phyloP scores from a whole-genome alignment of 108 stramenopile species.

The Cyclotella atomus region DNA sequence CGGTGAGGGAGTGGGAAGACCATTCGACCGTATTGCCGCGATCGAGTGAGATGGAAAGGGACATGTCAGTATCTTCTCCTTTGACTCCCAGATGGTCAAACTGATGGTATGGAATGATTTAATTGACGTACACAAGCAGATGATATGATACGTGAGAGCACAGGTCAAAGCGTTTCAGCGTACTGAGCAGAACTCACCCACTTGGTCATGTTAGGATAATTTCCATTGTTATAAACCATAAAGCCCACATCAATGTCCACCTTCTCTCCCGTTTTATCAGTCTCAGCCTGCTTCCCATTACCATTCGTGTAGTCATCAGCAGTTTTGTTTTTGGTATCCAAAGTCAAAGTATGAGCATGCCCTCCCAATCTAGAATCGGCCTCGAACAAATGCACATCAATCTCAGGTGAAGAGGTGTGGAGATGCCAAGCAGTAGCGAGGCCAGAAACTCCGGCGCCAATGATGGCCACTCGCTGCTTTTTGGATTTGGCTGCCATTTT shows the following conservation, averaged over 20 bases:
- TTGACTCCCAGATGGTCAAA: conserved; percentile 81
- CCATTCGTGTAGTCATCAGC: conserved; percentile 45
- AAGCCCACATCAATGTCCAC: conserved; percentile 95
- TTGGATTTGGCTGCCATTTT: background rate
- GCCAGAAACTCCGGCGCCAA: conserved; percentile 82
- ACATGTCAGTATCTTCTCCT: conserved; percentile 84
- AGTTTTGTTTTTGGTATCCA: conserved; percentile 31
- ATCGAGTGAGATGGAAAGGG: conserved; percentile 88
- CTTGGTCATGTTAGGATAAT: conserved; percentile 94
- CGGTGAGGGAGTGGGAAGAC: conserved; percentile 72
- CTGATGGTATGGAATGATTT: no score
- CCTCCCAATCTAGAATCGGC: conserved; percentile 79
- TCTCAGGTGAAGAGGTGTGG: conserved; percentile 13
- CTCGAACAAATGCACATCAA: conserved; percentile 88
- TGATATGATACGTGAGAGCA: no score
- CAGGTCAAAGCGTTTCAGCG: no score
- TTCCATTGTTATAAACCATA: conserved; percentile 95
- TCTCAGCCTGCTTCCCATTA: no score
- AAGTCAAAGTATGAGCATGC: conserved; percentile 83
- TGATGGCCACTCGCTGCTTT: conserved; percentile 58
- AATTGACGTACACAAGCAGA: no score
- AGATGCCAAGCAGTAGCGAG: conserved; percentile 84
- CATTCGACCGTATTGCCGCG: conserved; percentile 87
- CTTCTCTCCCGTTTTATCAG: no score
- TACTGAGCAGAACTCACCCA: conserved; percentile 61